Percentiles rank a stretch among this genome's conserved stretches.
Evolutionary conservation across 2,329 filamentous ascomycete species (phyloP).

Genomic region (Bipolaris victoriae): DNA sequence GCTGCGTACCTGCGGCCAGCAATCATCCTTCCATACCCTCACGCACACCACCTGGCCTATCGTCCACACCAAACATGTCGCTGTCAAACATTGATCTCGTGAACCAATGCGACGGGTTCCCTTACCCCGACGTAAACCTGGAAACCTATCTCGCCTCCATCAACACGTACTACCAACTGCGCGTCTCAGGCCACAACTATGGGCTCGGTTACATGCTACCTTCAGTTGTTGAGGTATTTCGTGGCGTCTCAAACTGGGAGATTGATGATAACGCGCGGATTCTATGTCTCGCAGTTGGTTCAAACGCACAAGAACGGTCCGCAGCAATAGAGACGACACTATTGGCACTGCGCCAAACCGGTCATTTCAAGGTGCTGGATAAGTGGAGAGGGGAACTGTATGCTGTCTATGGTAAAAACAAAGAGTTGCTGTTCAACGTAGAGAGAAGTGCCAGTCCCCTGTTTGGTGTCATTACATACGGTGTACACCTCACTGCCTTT

Average conservation of each 20-base stretch:
- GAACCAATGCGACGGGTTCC: conserved; percentile 74
- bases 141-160: conserved; percentile 60
- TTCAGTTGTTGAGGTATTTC: conserved; percentile 64
- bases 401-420: conserved; percentile 49
- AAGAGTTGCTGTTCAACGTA: conserved; percentile 51
- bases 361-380: conserved; percentile 72
- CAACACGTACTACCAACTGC: conserved; percentile 66
- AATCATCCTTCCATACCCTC: neutral
- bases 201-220: conserved; percentile 66
- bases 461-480: conserved; percentile 54
- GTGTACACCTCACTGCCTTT: conserved; percentile 52
- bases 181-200: conserved; percentile 68
- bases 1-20: conserved; percentile 6
- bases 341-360: conserved; percentile 70
- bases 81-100: conserved; percentile 62
- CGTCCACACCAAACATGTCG: conserved; percentile 28
- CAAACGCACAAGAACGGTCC: conserved; percentile 68
- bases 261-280: conserved; percentile 66
- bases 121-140: conserved; percentile 70
- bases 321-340: conserved; percentile 63
- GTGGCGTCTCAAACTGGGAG: conserved; percentile 64
- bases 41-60: neutral
- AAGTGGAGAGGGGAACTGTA: conserved; percentile 54
- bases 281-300: conserved; percentile 66
- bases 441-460: conserved; percentile 52